Base-by-base conservation (phyloP, 345 rosid species). In the Eucalyptus erythrocorys region DNA sequence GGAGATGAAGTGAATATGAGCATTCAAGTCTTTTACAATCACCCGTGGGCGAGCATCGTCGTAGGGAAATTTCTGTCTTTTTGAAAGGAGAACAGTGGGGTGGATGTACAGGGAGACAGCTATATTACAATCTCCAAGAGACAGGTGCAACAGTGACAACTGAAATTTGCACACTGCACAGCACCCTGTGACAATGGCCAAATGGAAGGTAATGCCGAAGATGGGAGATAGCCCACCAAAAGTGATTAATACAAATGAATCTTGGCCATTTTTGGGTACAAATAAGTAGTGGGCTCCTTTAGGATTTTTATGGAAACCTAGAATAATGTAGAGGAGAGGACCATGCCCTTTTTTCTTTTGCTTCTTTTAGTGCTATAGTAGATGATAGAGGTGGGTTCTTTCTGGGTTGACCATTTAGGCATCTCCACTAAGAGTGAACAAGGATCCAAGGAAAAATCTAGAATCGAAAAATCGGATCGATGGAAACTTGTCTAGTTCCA, bases 391-490 rank as follows among this genome's bases (percentile, higher is more conserved):
- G 45, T 40, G 47, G 84, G 84, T 76, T 76, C 47, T 22, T 76
- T 76, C 30, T 30, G 13, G 5, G 47, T 40, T 76, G 84, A 76
- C 47, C 47, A 40, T 21, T 40, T 40, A 13, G 84, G 47, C 42
- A 43, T 76, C 47, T 40, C 1, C 47, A 37, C 84, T 3, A 51
- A 0, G 57, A 51, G 57, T 19, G 26, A 51, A 50, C 53, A 16
- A 16, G 53, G 1, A 1, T 50, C 8, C 53, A 16, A 50, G 53
- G 53, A 50, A 50, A 50, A 50, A 8, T 51, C 57, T 26, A 19
- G 3, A 51, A 51, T 51, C 0, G 22, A 51, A 51, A 19, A 51
- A 51, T 51, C 10, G 0, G 2, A 51, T 51, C 2, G 0, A 51
- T 51, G 26, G 10, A 51, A 51, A 51, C 2, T 51, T 21, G 10